Evolutionary conservation across 169 alveolate genomes (phyloP).

Genomic region (Babesia ovata): DNA sequence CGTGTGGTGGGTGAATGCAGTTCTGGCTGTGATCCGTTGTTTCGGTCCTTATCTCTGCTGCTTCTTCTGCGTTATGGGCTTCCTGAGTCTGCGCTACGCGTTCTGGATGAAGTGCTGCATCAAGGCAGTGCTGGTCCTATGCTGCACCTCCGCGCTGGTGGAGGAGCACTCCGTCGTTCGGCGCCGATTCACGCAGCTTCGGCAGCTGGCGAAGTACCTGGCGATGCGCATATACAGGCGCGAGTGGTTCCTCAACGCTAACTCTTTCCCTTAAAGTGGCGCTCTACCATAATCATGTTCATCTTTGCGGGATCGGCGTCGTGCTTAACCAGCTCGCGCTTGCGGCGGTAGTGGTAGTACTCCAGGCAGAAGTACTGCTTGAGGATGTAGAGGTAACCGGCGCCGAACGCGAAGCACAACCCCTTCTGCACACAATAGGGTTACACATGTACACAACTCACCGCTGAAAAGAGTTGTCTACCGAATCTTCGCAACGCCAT

Average conservation of each 20-base stretch:
- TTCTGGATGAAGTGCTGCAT: conserved; percentile 7
- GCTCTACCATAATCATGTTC: conserved; percentile 56
- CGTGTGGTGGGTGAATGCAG: conserved; percentile 29
- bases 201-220: conserved; percentile 21
- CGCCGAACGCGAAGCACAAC: conserved; percentile 43
- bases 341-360: conserved; percentile 51
- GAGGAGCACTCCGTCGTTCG: conserved; percentile 16
- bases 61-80: conserved; percentile 21
- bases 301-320: conserved; percentile 60
- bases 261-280: conserved; percentile 33
- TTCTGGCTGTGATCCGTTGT: conserved; percentile 38
- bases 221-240: conserved; percentile 25
- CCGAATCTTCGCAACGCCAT: conserved; percentile 10
- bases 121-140: conserved; percentile 15
- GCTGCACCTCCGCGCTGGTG: neutral
- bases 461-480: conserved; percentile 15
- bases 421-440: conserved; percentile 35
- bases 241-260: conserved; percentile 61
- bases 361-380: conserved; percentile 52
- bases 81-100: conserved; percentile 22
- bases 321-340: conserved; percentile 36
- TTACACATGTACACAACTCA: conserved; percentile 1
- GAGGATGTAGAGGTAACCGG: conserved; percentile 60
- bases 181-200: neutral
- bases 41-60: conserved; percentile 20